Evolutionary conservation across 2,329 filamentous ascomycete genomes (phyloP), one percentile per base, ranked within the genome.

Genomic region (Madurella mycetomatis): DNA sequence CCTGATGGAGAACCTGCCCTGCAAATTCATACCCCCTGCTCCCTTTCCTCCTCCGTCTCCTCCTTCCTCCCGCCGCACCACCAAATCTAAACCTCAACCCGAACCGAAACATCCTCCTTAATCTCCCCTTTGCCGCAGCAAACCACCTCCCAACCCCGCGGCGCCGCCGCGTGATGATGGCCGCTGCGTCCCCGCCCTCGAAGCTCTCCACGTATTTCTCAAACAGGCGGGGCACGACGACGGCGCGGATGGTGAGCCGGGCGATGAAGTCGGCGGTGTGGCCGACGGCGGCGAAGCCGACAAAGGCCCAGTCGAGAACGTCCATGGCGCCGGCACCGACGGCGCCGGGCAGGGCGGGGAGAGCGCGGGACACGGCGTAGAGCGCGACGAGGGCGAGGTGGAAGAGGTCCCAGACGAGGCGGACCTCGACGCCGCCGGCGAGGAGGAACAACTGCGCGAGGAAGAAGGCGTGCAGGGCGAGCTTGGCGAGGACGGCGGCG

Each of bases 371-470:
- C 2, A 55, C 47, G 5, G 54, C 53, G 37, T 60, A 62, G 1
- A 60, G 11, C 9, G 39, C 54, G 1, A 62, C 55, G 5, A 62
- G 51, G 0, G 31, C 49, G 1, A 62, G 42, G 13, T 62, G 60
- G 17, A 61, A 31, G 15, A 50, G 25, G 40, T 62, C 58, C 59
- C 59, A 62, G 13, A 60, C 16, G 5, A 60, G 45, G 1, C 60
- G 43, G 16, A 58, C 51, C 41, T 61, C 60, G 9, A 60, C 44
- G 5, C 58, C 55, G 2, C 34, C 34, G 13, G 56, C 51, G 18
- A 58, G 51, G 30, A 61, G 16, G 15, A 62, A 58, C 51, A 62
- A 52, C n/a, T 60, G 59, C 1, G 60, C 47, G 1, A 62, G 47
- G 4, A 59, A 60, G 2, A 60, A 15, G 16, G 57, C 57, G 41